These are phyloP conservation scores for Dimocarpus longan DNA, from an alignment of 345 rosid species.

Conservation along the genomic window DNA sequence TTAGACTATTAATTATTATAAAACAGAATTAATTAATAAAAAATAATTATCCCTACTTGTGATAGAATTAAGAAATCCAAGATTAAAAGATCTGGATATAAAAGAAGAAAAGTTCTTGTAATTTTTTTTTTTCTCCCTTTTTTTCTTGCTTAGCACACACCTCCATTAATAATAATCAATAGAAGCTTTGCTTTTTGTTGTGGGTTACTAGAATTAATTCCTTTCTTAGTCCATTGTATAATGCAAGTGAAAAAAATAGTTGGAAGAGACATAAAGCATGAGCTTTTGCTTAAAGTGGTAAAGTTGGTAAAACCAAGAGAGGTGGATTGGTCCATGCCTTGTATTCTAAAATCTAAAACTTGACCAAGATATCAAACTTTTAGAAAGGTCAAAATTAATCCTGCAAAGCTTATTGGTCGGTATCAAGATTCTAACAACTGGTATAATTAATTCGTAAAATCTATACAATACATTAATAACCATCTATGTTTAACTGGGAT, in stretches of 20 bases:
- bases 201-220: neutral
- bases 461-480: neutral
- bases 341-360: neutral
- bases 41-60: neutral
- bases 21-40: neutral
- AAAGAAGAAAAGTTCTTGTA: neutral
- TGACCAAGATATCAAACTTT: conserved; percentile 12
- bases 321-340: conserved; percentile 12
- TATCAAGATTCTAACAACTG: conserved; percentile 8
- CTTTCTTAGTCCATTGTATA: neutral
- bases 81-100: neutral
- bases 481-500: neutral
- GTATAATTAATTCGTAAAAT: neutral
- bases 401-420: conserved; percentile 2
- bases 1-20: conserved; percentile 13
- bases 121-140: conserved; percentile 18
- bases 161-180: neutral
- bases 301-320: conserved; percentile 8
- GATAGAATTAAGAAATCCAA: conserved; percentile 14
- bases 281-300: conserved; percentile 23
- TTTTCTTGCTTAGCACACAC: neutral
- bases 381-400: conserved; percentile 21
- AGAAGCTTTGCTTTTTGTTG: neutral
- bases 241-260: neutral
- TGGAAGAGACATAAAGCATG: conserved; percentile 25